These are phyloP conservation scores for Grosmannia penicillata DNA, from an alignment of 2,329 filamentous ascomycete genomes.

Conservation along the genomic window DNA sequence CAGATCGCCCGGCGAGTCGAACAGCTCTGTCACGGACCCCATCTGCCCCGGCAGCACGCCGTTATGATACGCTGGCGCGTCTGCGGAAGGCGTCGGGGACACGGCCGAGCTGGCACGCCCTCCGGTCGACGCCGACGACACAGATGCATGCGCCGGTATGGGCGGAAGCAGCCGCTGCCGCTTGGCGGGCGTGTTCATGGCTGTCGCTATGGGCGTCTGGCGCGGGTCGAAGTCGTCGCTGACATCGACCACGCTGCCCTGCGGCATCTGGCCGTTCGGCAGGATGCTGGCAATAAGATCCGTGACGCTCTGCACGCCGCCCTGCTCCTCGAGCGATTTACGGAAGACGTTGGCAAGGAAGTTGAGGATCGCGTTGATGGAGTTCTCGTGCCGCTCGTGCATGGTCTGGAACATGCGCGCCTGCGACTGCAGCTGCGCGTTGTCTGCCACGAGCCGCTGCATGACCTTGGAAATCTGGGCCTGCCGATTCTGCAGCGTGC, in stretches of 20 bases:
- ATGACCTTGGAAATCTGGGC: slow-evolving; percentile 74
- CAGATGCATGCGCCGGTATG: slow-evolving; percentile 21
- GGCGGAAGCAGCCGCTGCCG: slow-evolving; percentile 40
- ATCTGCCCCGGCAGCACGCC: slow-evolving; percentile 13
- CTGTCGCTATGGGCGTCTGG: slow-evolving; percentile 20
- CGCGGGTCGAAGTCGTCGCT: slow-evolving; percentile 42
- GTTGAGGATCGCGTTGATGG: slow-evolving; percentile 95
- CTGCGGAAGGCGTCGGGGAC: too few species aligned
- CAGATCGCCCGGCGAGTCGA: slow-evolving; percentile 35
- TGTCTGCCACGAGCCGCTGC: slow-evolving; percentile 64
- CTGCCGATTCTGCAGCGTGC: slow-evolving; percentile 74
- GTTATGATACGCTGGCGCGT: neutral
- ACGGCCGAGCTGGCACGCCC: neutral
- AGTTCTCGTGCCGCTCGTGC: slow-evolving; percentile 94
- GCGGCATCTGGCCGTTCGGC: slow-evolving; percentile 36
- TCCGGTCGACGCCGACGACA: neutral
- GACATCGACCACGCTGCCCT: slow-evolving; percentile 42
- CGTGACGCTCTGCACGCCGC: slow-evolving; percentile 58
- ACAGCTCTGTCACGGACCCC: slow-evolving; percentile 45
- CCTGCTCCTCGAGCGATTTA: slow-evolving; percentile 76
- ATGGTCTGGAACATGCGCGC: slow-evolving; percentile 79
- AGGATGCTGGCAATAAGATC: slow-evolving; percentile 73
- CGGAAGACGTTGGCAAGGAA: slow-evolving; percentile 96
- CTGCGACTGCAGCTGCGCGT: slow-evolving; percentile 76
- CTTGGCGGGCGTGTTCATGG: slow-evolving; percentile 29